Percentiles rank a stretch among this genome's conserved stretches.
Evolutionary conservation across 2,329 filamentous ascomycete species (phyloP).

Genomic region (Arthrobotrys entomopaga): DNA sequence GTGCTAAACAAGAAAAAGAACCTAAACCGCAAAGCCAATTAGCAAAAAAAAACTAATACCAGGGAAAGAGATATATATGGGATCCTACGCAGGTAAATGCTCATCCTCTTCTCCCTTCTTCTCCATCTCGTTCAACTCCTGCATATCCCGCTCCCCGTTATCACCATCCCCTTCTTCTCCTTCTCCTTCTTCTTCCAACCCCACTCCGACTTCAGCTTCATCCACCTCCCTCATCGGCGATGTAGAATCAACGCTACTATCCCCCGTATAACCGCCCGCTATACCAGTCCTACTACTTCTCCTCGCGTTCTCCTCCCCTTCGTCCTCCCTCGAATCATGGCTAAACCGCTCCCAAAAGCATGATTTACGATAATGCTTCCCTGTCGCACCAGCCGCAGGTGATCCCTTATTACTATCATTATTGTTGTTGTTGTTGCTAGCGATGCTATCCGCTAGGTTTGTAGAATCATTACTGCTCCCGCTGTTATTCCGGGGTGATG

Average conservation of each 20-base stretch:
- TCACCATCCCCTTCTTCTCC: conserved; percentile 6
- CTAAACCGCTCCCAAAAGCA: conserved; percentile 53
- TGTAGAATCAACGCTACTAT: conserved; percentile 21
- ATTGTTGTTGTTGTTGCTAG: no score
- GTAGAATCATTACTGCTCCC: conserved; percentile 23
- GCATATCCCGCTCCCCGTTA: conserved; percentile 30
- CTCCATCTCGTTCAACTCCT: conserved; percentile 31
- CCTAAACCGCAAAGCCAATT: conserved; percentile 2
- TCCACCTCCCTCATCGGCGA: conserved; percentile 39
- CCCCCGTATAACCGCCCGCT: background rate
- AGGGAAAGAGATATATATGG: no score
- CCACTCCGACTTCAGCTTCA: conserved; percentile 14
- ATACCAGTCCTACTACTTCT: conserved; percentile 23
- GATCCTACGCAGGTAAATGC: conserved; percentile 39
- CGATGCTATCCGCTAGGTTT: conserved; percentile 1
- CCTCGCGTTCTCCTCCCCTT: conserved; percentile 26
- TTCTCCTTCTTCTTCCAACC: no score
- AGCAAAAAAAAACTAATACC: no score
- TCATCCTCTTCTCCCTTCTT: conserved; percentile 33
- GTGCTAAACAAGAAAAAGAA: conserved; percentile 59
- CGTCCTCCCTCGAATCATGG: conserved; percentile 44
- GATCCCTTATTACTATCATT: no score
- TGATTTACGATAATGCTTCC: conserved; percentile 21
- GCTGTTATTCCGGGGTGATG: conserved; percentile 15
- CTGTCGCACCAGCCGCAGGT: no score